Base-by-base conservation (phyloP, 495 filamentous ascomycete species). In the Bryoglossum gracile region DNA sequence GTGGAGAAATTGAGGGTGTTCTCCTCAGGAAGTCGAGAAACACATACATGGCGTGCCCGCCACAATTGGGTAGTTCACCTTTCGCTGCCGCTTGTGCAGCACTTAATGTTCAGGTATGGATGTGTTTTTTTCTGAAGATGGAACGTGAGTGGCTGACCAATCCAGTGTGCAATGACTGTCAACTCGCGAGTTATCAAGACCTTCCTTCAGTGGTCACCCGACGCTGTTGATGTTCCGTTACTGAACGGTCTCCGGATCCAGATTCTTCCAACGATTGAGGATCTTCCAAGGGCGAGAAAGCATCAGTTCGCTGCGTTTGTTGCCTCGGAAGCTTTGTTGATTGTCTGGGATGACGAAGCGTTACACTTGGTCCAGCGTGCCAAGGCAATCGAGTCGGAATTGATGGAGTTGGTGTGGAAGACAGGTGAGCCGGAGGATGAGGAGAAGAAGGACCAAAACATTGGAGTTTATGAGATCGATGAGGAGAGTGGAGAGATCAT, bases 301-400 rank as follows among this genome's bases (percentile, higher is more conserved):
- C 75, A 84, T 61, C 84, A 88, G 59, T 87, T 84, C 41, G 84
- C 84, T 21, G 84, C 84, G 43, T 88, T 88, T 56, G 74, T 88
- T 32, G 82, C 82, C 3, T 76, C 75, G 14, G 82, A 84, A 40
- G 71, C 72, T 3, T 60, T 87, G 14, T 63, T 88, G 2, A 71
- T 88, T 0, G 84, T 88, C 4, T 88, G 84, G 84, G 84, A 88
- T 43, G 84, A 88, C 49, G 84, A 88, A 40, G 75, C 84, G 0
- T 66, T 81, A 32, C 78, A 87, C 52, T 65, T 88, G 21, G 74
- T 87, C 13, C 54, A 70, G 42, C 67, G 84, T 43, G 84, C 84
- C 9, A 76, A 78, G 59, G 69, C 67, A 13, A 88, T 87, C 58
- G 82, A 87, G 65, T 72, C 73, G 18, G 83, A 86, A 59, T 67